Base-by-base conservation (phyloP, 495 filamentous ascomycete genomes). In the Aspergillus carlsbadensis region DNA sequence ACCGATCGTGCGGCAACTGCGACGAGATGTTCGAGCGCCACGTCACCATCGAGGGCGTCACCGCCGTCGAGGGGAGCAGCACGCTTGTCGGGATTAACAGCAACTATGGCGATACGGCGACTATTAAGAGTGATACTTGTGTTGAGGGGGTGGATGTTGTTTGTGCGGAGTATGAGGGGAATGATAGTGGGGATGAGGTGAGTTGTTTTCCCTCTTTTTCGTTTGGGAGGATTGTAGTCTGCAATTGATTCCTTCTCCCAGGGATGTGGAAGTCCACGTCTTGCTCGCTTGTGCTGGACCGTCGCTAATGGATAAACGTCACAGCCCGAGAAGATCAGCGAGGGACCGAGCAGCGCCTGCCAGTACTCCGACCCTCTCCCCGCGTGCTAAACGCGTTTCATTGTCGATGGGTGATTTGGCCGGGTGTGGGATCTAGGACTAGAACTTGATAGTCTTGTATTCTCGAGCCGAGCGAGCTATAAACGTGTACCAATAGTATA, bases 1-100 rank as follows among this genome's bases (percentile, higher is more conserved):
- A 81, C 65, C 79, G 81, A 26, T 72, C 73, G 21, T 87, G 83
- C 67, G 84, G 84, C 8, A 86, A 86, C 76, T 81, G 79, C 66
- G 65, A 69, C 48, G 58, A 57, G 20, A 70, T 60, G 56, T 61
- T 63, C 47, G 37, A 75, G 56, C 76, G 82, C 29, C 60, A 74
- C 47, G 78, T 81, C n/a, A 73, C 74, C 5, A 70, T 86, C 48
- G 67, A 71, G 45, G 77, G 79, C 54, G 74, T 83, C 52, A 74
- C 66, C 31, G 81, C 80, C 17, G 65, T 74, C 52, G 57, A 68
- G 17, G 75, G 76, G 2, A 47, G 45, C 21, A 21, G 31, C 8
- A 17, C 44, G 8, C 40, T 66, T 13, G 53, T 59, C 11, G 64
- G 64, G 21, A 59, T 64, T 48, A 66, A 66, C 56, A 56, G 56